Percentiles rank a stretch among this genome's conserved stretches.
Conservation (phyloP, 169 alveolate genomes). For the Eimeria maxima region DNA sequence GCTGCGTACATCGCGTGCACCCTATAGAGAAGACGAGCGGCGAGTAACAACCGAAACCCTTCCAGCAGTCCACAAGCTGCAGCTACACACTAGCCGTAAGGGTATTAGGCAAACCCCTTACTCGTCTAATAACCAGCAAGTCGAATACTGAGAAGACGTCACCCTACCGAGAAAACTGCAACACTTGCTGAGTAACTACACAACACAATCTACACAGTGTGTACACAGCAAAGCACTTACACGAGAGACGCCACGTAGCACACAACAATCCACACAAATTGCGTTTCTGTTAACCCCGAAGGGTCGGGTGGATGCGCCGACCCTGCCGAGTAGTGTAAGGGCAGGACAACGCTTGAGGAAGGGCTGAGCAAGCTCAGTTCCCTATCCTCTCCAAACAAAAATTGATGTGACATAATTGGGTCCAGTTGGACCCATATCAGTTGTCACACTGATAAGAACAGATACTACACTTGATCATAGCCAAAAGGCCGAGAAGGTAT, state of each 20-base stretch:
- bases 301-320: conserved; percentile 85
- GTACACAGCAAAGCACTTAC: too few relatives aligned
- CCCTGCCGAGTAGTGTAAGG: conserved; percentile 81
- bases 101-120: too few relatives aligned
- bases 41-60: too few relatives aligned
- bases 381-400: conserved; percentile 84
- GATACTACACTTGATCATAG: conserved; percentile 98
- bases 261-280: background rate
- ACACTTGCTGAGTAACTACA: too few relatives aligned
- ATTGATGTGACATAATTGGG: conserved; percentile 85
- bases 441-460: conserved; percentile 98
- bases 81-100: too few relatives aligned
- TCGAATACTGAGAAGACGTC: too few relatives aligned
- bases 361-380: conserved; percentile 83
- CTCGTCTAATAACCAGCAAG: too few relatives aligned
- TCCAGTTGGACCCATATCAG: conserved; percentile 93
- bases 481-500: conserved; percentile 99
- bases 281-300: conserved; percentile 80
- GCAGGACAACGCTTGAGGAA: conserved; percentile 84
- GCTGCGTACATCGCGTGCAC: too few relatives aligned
- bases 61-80: too few relatives aligned
- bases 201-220: background rate
- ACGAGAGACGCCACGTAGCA: too few relatives aligned
- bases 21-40: too few relatives aligned
- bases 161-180: too few relatives aligned